phyloP scores from a whole-genome alignment of 345 rosid genomes.

The Eucalyptus microcorys region DNA sequence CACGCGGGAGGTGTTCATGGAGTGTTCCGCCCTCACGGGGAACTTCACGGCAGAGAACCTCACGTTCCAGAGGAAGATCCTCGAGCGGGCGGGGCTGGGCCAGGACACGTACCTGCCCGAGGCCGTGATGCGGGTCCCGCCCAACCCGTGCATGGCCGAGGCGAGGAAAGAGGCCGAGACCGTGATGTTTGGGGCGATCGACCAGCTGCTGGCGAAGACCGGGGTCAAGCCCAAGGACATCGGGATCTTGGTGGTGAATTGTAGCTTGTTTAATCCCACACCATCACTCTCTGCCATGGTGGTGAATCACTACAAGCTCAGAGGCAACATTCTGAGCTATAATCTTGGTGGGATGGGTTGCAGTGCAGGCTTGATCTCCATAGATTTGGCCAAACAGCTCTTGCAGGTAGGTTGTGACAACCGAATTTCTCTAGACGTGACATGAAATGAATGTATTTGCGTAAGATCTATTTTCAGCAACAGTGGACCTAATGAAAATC shows the following conservation, averaged over 20 bases:
- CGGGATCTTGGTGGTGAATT: conserved; percentile 48
- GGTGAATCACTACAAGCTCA: conserved; percentile 55
- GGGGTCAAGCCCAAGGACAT: conserved; percentile 57
- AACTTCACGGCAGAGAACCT: conserved; percentile 51
- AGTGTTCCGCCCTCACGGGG: conserved; percentile 17
- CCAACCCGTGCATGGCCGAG: conserved; percentile 47
- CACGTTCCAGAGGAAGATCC: conserved; percentile 69
- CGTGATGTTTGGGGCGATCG: conserved; percentile 60
- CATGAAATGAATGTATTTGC: not conserved
- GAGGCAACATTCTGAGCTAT: conserved; percentile 53
- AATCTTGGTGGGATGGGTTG: conserved; percentile 75
- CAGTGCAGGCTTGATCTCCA: conserved; percentile 63
- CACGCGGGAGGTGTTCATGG: conserved; percentile 32
- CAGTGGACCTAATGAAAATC: not conserved
- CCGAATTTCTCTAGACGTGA: not conserved
- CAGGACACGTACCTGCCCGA: conserved; percentile 70
- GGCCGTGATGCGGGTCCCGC: conserved; percentile 41
- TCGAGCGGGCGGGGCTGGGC: conserved; percentile 75
- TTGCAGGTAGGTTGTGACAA: conserved; percentile 27
- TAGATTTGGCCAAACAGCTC: conserved; percentile 58
- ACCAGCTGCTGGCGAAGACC: conserved; percentile 40
- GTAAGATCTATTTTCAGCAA: not conserved
- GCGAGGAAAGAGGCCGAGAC: conserved; percentile 59
- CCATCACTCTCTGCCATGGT: conserved; percentile 66
- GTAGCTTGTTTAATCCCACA: conserved; percentile 60